Evolutionary conservation across 805 yeast genomes (phyloP).

Genomic region (Nakazawaea ishiwadae): DNA sequence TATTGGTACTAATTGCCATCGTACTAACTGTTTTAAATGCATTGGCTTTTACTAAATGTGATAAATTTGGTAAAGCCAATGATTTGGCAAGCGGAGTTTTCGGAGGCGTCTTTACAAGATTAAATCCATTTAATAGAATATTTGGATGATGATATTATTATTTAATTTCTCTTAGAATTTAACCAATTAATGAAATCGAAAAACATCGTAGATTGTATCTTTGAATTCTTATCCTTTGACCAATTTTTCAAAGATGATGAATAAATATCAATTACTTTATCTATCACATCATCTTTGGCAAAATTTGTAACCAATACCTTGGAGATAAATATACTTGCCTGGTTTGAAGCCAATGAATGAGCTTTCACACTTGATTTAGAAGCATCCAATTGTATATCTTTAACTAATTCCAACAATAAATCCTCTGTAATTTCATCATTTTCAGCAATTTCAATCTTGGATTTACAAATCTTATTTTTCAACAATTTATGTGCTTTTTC

Average conservation of each 20-base stretch:
- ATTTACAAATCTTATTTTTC: constrained; percentile 54
- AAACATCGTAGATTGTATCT: constrained; percentile 52
- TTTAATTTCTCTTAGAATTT: constrained; percentile 37
- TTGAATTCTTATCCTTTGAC: constrained; percentile 45
- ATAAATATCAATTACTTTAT: constrained; percentile 52
- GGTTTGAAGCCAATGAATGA: constrained; percentile 54
- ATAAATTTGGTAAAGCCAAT: constrained; percentile 85
- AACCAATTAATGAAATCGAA: constrained; percentile 82
- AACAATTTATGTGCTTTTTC: constrained; percentile 71
- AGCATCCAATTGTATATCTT: constrained; percentile 38
- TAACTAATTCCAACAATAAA: constrained; percentile 24
- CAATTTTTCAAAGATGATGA: constrained; percentile 52
- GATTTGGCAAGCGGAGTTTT: constrained; percentile 54
- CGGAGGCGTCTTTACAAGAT: constrained; percentile 40
- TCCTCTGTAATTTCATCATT: constrained; percentile 17
- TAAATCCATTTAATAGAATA: constrained; percentile 32
- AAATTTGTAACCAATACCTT: constrained; percentile 43
- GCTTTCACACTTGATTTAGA: constrained; percentile 41
- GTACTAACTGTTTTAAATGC: constrained; percentile 77
- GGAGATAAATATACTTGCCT: constrained; percentile 60
- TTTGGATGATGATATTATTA: background rate
- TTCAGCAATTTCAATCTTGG: constrained; percentile 25
- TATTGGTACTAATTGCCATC: constrained; percentile 62
- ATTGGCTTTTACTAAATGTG: constrained; percentile 87
- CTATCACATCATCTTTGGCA: constrained; percentile 30